Evolutionary conservation across 257 asterid species (phyloP).

Genomic region (Euphrasia confusa): DNA sequence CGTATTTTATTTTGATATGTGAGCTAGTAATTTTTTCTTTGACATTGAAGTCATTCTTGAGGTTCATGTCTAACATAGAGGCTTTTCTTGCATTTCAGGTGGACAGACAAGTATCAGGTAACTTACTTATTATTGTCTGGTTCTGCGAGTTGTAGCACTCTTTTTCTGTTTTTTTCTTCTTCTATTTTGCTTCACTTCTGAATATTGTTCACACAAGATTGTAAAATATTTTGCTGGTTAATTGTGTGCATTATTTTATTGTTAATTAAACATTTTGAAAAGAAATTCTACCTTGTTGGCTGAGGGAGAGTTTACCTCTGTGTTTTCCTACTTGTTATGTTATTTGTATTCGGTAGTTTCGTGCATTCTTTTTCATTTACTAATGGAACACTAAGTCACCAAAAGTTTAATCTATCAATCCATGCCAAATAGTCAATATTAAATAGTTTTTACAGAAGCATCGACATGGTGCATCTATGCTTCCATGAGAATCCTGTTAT

Average conservation of each 20-base stretch:
- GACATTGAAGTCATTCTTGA: neutral
- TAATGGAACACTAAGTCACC: neutral
- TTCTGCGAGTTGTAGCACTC: slow-evolving; percentile 25
- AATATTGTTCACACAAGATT: neutral
- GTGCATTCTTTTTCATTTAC: neutral
- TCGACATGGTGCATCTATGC: neutral
- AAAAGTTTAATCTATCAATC: neutral
- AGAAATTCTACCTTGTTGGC: slow-evolving; percentile 11
- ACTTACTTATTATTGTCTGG: slow-evolving; percentile 12
- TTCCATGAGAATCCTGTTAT: neutral
- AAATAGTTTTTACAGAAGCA: neutral
- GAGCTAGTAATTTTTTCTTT: neutral
- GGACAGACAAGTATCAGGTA: slow-evolving; percentile 99
- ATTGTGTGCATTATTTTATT: neutral
- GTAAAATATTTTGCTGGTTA: slow-evolving; percentile 1
- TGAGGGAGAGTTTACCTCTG: neutral
- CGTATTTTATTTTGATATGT: neutral
- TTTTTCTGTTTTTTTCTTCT: neutral
- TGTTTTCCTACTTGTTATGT: neutral
- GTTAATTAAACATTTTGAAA: neutral
- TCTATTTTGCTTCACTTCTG: no score
- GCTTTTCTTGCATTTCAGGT: slow-evolving; percentile 52
- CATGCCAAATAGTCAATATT: neutral
- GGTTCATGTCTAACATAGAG: slow-evolving; percentile 20
- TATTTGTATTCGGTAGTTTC: neutral